These are phyloP conservation scores for Psilocybe sp. DNA, from an alignment of 768 basidiomycete species.

Conservation along the genomic window DNA sequence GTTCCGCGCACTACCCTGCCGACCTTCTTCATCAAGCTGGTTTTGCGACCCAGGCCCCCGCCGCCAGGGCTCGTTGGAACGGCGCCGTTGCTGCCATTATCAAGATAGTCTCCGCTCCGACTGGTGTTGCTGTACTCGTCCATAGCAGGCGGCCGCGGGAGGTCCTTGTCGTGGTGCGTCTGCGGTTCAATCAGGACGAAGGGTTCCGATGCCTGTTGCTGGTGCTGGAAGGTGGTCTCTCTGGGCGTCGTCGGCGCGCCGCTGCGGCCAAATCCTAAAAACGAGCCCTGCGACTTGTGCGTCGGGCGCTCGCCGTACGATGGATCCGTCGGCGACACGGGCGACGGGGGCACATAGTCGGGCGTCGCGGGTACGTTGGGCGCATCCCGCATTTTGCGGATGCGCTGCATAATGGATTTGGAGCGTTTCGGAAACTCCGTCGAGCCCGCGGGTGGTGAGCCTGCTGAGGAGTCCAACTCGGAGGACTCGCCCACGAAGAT, in stretches of 20 bases:
- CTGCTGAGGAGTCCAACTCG: constrained; percentile 32
- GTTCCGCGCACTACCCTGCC: constrained; percentile 67
- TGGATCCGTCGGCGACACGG: constrained; percentile 35
- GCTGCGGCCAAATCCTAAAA: constrained; percentile 61
- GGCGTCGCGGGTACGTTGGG: constrained; percentile 75
- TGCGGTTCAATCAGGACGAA: constrained; percentile 65
- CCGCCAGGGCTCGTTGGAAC: constrained; percentile 32
- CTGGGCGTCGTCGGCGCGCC: constrained; percentile 8
- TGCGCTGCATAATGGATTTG: constrained; percentile 84
- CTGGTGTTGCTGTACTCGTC: constrained; percentile 23
- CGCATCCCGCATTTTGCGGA: constrained; percentile 83
- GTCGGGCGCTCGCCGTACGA: constrained; percentile 47
- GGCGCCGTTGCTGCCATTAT: constrained; percentile 24
- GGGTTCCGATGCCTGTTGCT: constrained; percentile 41
- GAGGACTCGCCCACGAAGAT: constrained; percentile 65
- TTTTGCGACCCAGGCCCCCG: constrained; percentile 58
- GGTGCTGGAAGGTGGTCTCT: constrained; percentile 18
- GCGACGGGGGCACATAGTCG: constrained; percentile 42
- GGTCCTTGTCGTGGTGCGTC: constrained; percentile 50
- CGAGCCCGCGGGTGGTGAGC: constrained; percentile 40
- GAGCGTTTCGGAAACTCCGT: constrained; percentile 63
- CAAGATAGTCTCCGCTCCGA: constrained; percentile 48
- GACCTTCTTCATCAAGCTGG: constrained; percentile 79
- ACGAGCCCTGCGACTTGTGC: constrained; percentile 71
- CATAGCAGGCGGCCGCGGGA: constrained; percentile 37